Evolutionary conservation across 371 early-diverging fungal species (phyloP).

Genomic region (Gilbertella persicaria): DNA sequence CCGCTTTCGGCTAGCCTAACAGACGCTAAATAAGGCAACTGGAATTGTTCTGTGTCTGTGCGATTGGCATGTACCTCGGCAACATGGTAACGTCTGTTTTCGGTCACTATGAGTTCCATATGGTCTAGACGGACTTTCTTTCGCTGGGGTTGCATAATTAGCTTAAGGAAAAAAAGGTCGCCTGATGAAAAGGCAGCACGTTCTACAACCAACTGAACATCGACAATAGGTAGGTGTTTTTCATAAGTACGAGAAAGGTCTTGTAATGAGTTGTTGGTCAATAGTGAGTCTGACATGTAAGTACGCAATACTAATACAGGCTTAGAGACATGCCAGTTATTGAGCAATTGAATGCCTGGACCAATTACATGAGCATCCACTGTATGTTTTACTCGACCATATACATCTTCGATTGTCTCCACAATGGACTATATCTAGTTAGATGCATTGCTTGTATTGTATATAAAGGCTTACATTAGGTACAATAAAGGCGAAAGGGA

Average conservation of each 20-base stretch:
- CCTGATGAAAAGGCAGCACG: slow-evolving; percentile 38
- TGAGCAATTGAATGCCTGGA: slow-evolving; percentile 24
- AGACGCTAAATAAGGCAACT: slow-evolving; percentile 18
- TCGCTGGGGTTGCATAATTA: slow-evolving; percentile 32
- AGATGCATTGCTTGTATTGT: too few relatives aligned
- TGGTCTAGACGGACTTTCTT: slow-evolving; percentile 34
- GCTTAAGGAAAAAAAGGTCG: slow-evolving; percentile 26
- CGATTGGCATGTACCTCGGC: slow-evolving; percentile 29
- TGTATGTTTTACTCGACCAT: slow-evolving; percentile 32
- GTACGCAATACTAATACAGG: slow-evolving; percentile 35
- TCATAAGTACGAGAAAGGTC: slow-evolving; percentile 42
- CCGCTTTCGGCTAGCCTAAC: slow-evolving; percentile 20
- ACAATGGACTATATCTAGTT: slow-evolving; percentile 34
- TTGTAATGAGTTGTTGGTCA: slow-evolving; percentile 35
- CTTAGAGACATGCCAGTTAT: slow-evolving; percentile 30
- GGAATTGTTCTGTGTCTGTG: slow-evolving; percentile 22
- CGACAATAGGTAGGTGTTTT: slow-evolving; percentile 30
- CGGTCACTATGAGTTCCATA: slow-evolving; percentile 28
- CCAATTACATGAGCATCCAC: slow-evolving; percentile 30
- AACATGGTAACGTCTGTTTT: slow-evolving; percentile 26
- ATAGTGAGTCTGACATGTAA: slow-evolving; percentile 36
- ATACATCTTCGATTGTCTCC: slow-evolving; percentile 39
- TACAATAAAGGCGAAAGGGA: slow-evolving; percentile 37
- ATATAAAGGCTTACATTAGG: slow-evolving; percentile 29
- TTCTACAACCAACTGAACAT: slow-evolving; percentile 34